Evolutionary conservation across 2,329 filamentous ascomycete species (phyloP).

Genomic region (Macroventuria anomochaeta): DNA sequence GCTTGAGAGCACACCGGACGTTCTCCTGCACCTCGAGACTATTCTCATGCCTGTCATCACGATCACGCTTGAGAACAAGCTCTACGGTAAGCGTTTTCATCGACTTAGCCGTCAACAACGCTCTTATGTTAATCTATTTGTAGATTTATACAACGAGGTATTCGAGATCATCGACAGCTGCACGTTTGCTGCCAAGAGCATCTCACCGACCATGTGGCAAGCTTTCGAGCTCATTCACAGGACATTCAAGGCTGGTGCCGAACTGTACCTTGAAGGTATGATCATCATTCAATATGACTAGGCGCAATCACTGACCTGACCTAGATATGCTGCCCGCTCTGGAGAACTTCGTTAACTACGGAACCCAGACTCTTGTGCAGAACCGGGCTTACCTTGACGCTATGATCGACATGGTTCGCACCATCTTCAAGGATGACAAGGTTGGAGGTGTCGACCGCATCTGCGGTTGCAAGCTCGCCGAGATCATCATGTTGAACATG

Average conservation of each 20-base stretch:
- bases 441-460: conserved; percentile 94
- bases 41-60: conserved; percentile 97
- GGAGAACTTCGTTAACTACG: conserved; percentile 97
- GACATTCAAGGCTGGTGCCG: conserved; percentile 95
- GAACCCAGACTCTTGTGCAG: conserved; percentile 77
- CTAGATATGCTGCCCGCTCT: conserved; percentile 93
- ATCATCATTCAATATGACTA: neutral
- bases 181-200: conserved; percentile 95
- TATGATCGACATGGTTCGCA: conserved; percentile 90
- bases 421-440: conserved; percentile 92
- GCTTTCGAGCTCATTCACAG: conserved; percentile 96
- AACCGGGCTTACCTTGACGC: conserved; percentile 88
- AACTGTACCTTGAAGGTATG: conserved; percentile 84
- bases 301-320: conserved; percentile 14
- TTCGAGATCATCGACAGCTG: conserved; percentile 99
- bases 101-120: neutral
- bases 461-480: conserved; percentile 95
- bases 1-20: conserved; percentile 94
- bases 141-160: conserved; percentile 94
- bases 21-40: conserved; percentile 90
- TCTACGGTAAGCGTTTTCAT: conserved; percentile 70
- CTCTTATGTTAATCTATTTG: conserved; percentile 26
- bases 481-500: conserved; percentile 96
- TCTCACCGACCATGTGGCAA: conserved; percentile 97
- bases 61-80: conserved; percentile 95